phyloP scores from a whole-genome alignment of 495 filamentous ascomycete species.

The Penicillium maclennaniae region DNA sequence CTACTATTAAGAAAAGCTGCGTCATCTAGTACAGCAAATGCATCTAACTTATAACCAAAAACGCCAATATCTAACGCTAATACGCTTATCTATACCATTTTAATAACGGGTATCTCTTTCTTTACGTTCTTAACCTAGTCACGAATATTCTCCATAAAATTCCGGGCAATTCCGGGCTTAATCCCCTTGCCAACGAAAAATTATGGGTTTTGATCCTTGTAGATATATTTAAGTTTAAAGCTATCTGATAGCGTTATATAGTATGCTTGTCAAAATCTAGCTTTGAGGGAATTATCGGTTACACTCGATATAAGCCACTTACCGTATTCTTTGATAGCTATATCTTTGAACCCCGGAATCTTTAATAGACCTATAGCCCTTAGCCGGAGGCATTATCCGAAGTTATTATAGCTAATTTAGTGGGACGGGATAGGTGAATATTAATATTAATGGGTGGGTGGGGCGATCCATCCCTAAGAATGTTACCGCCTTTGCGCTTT shows the following conservation, averaged over 20 bases:
- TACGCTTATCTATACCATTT: neutral
- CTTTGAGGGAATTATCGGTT: conserved; percentile 17
- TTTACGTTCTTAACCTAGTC: conserved; percentile 18
- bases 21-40: neutral
- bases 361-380: conserved; percentile 5
- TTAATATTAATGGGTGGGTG: conserved; percentile 26
- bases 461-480: neutral
- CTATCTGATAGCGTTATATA: conserved; percentile 18
- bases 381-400: neutral
- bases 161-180: conserved; percentile 16
- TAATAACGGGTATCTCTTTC: conserved; percentile 1
- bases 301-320: conserved; percentile 24
- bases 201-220: conserved; percentile 20
- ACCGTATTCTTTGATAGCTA: conserved; percentile 22
- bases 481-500: conserved; percentile 13
- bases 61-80: neutral
- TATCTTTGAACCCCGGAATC: conserved; percentile 12
- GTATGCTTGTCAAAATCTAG: conserved; percentile 18
- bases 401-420: neutral
- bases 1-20: neutral
- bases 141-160: conserved; percentile 24
- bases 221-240: conserved; percentile 25
- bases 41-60: neutral
- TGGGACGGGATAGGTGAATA: conserved; percentile 8
- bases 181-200: conserved; percentile 19